Base-by-base conservation (phyloP, 2,329 filamentous ascomycete species). In the Sporothrix pallida region DNA sequence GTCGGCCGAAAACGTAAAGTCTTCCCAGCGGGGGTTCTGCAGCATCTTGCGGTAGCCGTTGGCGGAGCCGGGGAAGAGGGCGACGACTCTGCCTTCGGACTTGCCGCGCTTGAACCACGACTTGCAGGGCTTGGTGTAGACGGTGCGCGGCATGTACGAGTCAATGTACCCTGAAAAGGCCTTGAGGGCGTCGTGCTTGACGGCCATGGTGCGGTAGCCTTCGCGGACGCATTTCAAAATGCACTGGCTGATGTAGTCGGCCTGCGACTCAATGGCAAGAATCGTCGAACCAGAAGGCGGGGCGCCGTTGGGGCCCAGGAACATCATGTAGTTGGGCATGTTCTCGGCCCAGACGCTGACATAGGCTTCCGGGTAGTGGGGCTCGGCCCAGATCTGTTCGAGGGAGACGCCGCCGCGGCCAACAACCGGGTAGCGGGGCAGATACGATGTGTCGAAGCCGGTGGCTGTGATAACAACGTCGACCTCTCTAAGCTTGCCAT, bases 381-480 rank as follows among this genome's bases (percentile, higher is more conserved):
- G n/a, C 56, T 72, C 70, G 7, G 60, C 46, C 72, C 74, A 75
- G 4, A 72, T n/a, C 3, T 20, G 15, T 3, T 20, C 17, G n/a
- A 68, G 60, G 7, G 71, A 46, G 7, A 58, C 50, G 60, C 60
- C 71, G n/a, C 58, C 42, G 37, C 52, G 52, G 85, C 86, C n/a
- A 15, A 85, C 78, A 37, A 88, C 78, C 0, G 86, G 86, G 75
- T 87, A 88, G 0, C 84, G 82, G 7, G 87, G 86, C 10, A 81
- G 78, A 77, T 87, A 88, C 83, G 83, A 86, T 4, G 83, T 85
- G 77, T 88, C 83, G 76, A 88, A 89, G 1, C 87, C 87, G 0
- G 87, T 88, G 17, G 87, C 87, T 73, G 86, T 88, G 69, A 90
- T 82, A 23, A 90, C 84, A 7, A 83, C 82, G 77, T 90, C 88